Conservation (phyloP, 768 basidiomycete genomes). For the Suillus subaureus region DNA sequence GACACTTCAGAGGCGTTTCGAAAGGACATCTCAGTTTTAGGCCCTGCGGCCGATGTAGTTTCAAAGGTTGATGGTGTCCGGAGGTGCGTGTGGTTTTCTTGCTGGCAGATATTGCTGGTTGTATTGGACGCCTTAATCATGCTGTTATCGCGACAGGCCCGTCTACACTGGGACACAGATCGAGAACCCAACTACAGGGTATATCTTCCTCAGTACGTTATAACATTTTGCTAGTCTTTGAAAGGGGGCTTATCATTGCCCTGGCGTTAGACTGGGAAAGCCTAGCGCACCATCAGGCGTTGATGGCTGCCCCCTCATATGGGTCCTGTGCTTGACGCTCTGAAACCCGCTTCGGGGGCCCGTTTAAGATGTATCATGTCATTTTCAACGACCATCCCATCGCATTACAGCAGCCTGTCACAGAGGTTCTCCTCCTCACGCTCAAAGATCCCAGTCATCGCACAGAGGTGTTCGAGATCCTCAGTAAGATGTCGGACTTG, state of each 20-base stretch:
- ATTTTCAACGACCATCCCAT: slow-evolving; percentile 17
- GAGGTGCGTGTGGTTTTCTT: no score
- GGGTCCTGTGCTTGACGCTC: slow-evolving; percentile 1
- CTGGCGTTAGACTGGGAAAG: slow-evolving; percentile 22
- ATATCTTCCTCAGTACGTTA: slow-evolving; percentile 18
- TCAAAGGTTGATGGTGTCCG: no score
- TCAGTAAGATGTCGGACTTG: slow-evolving; percentile 18
- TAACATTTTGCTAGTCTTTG: background rate
- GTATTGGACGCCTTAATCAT: background rate
- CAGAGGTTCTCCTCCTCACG: slow-evolving; percentile 19
- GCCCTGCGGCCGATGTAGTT: slow-evolving; percentile 1
- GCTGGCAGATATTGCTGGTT: no score
- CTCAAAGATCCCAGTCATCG: slow-evolving; percentile 29
- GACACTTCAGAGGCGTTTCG: slow-evolving; percentile 15
- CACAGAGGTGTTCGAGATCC: slow-evolving; percentile 11
- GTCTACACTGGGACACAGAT: background rate
- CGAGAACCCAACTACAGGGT: no score
- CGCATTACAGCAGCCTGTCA: slow-evolving; percentile 26
- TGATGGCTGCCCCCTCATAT: slow-evolving; percentile 13
- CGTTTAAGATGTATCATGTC: slow-evolving; percentile 24
- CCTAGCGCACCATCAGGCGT: slow-evolving; percentile 20
- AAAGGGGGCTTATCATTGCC: background rate
- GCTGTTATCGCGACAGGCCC: slow-evolving; percentile 15
- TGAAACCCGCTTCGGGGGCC: slow-evolving; percentile 14
- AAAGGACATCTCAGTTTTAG: slow-evolving; percentile 2